These are phyloP conservation scores for Colletotrichum lindemuthianum DNA, from an alignment of 2,329 filamentous ascomycete species.

Conservation along the genomic window DNA sequence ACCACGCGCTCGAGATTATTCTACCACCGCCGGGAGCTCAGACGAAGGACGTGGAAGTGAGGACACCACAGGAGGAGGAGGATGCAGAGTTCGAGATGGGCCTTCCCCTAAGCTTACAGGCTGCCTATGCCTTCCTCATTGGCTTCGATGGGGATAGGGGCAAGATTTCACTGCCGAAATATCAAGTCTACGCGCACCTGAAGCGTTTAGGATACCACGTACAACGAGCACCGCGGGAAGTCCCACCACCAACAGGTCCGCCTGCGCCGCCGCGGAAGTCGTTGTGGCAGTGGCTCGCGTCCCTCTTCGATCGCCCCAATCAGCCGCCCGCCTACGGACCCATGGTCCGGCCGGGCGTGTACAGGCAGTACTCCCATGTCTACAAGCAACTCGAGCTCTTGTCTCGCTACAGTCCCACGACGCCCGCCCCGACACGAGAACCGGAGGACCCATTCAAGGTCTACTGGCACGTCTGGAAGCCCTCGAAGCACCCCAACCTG, in stretches of 20 bases:
- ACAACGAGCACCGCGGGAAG: constrained; percentile 67
- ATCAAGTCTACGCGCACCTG: constrained; percentile 87
- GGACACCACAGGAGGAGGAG: constrained; percentile 38
- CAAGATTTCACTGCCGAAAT: constrained; percentile 78
- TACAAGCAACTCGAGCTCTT: constrained; percentile 82
- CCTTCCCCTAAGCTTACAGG: constrained; percentile 90
- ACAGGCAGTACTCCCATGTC: constrained; percentile 75
- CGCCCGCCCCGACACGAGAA: constrained; percentile 40
- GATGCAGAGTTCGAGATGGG: constrained; percentile 68
- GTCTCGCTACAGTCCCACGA: constrained; percentile 70
- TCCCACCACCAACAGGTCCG: background rate
- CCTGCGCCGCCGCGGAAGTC: constrained; percentile 38
- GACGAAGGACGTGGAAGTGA: constrained; percentile 39
- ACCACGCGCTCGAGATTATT: constrained; percentile 59
- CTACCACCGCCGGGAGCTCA: constrained; percentile 47
- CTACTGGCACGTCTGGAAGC: constrained; percentile 86
- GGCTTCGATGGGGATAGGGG: constrained; percentile 72
- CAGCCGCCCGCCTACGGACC: constrained; percentile 59
- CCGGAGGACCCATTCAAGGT: constrained; percentile 72
- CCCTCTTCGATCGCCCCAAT: constrained; percentile 51
- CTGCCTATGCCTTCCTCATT: constrained; percentile 86
- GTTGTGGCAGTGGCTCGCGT: constrained; percentile 65
- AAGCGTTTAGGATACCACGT: constrained; percentile 86
- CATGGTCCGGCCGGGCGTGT: constrained; percentile 69
- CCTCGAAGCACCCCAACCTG: constrained; percentile 67